Conservation (phyloP, 2,329 filamentous ascomycete species). For the Aspergillaceae sp. region DNA sequence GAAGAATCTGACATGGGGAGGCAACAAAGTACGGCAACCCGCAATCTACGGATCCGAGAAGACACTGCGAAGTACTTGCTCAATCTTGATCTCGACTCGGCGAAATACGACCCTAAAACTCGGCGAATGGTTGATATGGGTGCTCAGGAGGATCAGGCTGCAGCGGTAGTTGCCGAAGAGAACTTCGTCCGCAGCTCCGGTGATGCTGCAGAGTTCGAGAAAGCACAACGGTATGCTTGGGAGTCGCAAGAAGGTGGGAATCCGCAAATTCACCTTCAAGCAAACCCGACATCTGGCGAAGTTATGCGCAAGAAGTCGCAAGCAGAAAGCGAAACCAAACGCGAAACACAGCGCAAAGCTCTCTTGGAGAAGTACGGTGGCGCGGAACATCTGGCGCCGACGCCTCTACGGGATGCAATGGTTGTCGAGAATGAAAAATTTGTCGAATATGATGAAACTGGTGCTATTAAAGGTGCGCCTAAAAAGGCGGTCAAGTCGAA, state of each 20-base stretch:
- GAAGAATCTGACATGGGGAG: constrained; percentile 96
- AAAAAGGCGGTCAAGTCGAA: constrained; percentile 74
- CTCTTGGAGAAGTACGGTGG: constrained; percentile 77
- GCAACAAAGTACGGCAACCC: constrained; percentile 80
- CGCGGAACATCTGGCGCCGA: constrained; percentile 53
- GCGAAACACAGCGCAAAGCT: constrained; percentile 58
- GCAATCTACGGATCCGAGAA: constrained; percentile 84
- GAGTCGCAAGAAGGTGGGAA: constrained; percentile 79
- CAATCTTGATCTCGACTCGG: constrained; percentile 90
- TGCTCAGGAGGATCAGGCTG: constrained; percentile 68
- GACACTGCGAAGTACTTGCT: constrained; percentile 95
- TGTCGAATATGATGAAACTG: constrained; percentile 88
- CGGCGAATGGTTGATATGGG: constrained; percentile 81
- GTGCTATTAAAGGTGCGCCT: constrained; percentile 78
- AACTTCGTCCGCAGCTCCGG: constrained; percentile 83
- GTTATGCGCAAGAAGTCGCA: constrained; percentile 70
- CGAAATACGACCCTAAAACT: constrained; percentile 96
- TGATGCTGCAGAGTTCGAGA: constrained; percentile 87
- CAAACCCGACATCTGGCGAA: constrained; percentile 90
- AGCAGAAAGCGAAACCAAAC: constrained; percentile 62
- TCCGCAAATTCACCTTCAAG: constrained; percentile 80
- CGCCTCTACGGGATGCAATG: constrained; percentile 56
- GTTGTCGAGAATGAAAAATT: constrained; percentile 77
- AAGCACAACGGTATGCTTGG: constrained; percentile 85
- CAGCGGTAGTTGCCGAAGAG: constrained; percentile 80